phyloP scores from a whole-genome alignment of 1,139 yeast genomes.

The Pichia sp. region DNA sequence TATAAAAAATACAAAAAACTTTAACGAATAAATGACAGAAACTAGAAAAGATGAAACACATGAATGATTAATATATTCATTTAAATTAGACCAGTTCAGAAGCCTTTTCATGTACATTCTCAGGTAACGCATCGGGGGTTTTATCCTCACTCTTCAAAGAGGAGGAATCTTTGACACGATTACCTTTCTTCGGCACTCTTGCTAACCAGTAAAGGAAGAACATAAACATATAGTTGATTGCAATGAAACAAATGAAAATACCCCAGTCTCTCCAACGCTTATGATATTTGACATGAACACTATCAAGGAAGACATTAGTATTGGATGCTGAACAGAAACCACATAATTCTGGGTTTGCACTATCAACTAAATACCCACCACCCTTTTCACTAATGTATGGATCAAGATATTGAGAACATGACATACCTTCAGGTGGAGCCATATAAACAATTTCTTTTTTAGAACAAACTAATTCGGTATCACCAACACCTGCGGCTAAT shows the following conservation, averaged over 20 bases:
- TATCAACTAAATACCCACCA: slow-evolving; percentile 40
- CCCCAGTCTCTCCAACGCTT: slow-evolving; percentile 59
- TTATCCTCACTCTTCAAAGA: slow-evolving; percentile 22
- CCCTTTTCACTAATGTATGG: slow-evolving; percentile 30
- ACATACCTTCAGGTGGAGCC: slow-evolving; percentile 43
- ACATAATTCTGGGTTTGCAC: slow-evolving; percentile 37
- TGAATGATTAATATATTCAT: background rate
- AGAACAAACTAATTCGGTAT: slow-evolving; percentile 38
- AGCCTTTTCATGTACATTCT: background rate
- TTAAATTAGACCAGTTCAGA: background rate
- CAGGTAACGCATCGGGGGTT: slow-evolving; percentile 2
- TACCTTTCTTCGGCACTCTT: slow-evolving; percentile 25
- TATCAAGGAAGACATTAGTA: slow-evolving; percentile 33
- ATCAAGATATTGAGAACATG: slow-evolving; percentile 39
- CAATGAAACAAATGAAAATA: slow-evolving; percentile 43
- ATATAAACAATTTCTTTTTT: slow-evolving; percentile 40
- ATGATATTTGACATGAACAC: slow-evolving; percentile 29
- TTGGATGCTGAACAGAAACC: slow-evolving; percentile 39
- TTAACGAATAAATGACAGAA: background rate
- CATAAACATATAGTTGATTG: slow-evolving; percentile 36
- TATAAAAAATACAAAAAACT: background rate
- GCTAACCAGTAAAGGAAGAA: slow-evolving; percentile 37
- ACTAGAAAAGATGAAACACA: background rate
- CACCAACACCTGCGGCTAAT: slow-evolving; percentile 40
- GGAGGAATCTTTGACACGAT: slow-evolving; percentile 25